phyloP scores from a whole-genome alignment of 139 green algal species.

The Chlorella ohadii region DNA sequence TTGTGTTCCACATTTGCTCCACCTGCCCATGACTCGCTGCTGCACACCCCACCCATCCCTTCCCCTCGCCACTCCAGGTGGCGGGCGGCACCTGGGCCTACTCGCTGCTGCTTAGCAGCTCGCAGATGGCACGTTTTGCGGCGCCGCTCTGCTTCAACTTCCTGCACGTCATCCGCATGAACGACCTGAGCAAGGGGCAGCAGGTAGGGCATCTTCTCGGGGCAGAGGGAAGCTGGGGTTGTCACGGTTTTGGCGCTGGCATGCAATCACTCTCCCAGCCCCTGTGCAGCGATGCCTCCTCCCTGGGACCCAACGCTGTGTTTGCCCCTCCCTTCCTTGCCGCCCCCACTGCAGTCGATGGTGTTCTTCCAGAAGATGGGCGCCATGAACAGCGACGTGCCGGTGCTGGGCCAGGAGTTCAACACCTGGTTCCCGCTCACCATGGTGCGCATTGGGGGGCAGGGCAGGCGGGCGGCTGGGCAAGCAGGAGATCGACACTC shows the following conservation, averaged over 20 bases:
- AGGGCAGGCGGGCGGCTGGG: no score
- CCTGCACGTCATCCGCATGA: conserved; percentile 64
- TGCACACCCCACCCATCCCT: background rate
- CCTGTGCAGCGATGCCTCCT: no score
- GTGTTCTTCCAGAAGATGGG: conserved; percentile 82
- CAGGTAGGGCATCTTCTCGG: conserved; percentile 26
- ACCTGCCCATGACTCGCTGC: no score
- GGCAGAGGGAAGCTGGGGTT: no score
- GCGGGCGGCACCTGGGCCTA: conserved; percentile 68
- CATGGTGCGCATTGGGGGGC: conserved; percentile 52
- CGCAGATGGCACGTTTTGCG: conserved; percentile 78
- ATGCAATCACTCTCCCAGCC: no score
- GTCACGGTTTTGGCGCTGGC: no score
- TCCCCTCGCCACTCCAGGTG: conserved; percentile 25
- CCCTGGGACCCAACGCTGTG: no score
- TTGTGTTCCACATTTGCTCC: no score
- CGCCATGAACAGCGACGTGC: conserved; percentile 77
- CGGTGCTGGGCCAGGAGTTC: conserved; percentile 71
- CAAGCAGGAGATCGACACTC: no score
- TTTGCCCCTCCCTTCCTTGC: background rate
- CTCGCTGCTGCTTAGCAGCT: conserved; percentile 62
- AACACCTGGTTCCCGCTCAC: conserved; percentile 87
- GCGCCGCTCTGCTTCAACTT: conserved; percentile 92
- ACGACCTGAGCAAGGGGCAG: conserved; percentile 32
- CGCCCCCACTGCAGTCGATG: conserved; percentile 36